Base-by-base conservation (phyloP, 225 moss, liverwort and hornwort genomes). In the Neckera pumila region DNA sequence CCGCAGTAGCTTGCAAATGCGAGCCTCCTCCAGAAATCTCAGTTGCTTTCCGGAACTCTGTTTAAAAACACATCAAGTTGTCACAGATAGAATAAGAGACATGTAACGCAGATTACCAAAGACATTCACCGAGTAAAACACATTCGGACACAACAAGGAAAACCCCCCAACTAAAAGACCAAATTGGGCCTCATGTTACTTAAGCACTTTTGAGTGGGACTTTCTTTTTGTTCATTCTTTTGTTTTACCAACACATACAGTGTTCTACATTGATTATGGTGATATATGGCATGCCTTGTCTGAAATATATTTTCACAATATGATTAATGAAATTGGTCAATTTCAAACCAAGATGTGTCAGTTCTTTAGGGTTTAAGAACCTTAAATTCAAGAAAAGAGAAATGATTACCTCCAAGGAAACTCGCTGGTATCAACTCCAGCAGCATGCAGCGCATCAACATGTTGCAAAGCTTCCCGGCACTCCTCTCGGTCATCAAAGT, bases 401-500 rank as follows among this genome's bases (percentile, higher is more conserved):
- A 69, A 53, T 34, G 42, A 13, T 67, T 94, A 98, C 98, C 98
- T 97, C 98, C 98, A 99, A 42, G 98, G 98, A 79, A 99, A 99
- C 94, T 99, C 98, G 92, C 96, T 97, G 45, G 98, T 99, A 88
- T 99, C 98, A 63, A 99, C 96, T 91, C 98, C 98, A 56, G 96
- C 98, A 67, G 97, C 98, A 89, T 99, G 98, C 7, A 99, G 94
- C 56, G 96, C 96, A 90, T 99, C 97, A 45, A 99, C 86, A 86
- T 99, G 98, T 91, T 99, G 98, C 90, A 99, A 89, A 38, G 98
- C 98, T 91, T 99, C 97, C 45, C 98, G 94, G 88, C 98, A 99
- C 84, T 99, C 98, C 86, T 99, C 96, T 85, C 98, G 94, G 54
- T 99, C 98, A 82, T 99, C 98, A 69, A 97, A 96, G 69, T 99